Base-by-base conservation (phyloP, 2,329 filamentous ascomycete genomes). In the Alternaria postmessia region DNA sequence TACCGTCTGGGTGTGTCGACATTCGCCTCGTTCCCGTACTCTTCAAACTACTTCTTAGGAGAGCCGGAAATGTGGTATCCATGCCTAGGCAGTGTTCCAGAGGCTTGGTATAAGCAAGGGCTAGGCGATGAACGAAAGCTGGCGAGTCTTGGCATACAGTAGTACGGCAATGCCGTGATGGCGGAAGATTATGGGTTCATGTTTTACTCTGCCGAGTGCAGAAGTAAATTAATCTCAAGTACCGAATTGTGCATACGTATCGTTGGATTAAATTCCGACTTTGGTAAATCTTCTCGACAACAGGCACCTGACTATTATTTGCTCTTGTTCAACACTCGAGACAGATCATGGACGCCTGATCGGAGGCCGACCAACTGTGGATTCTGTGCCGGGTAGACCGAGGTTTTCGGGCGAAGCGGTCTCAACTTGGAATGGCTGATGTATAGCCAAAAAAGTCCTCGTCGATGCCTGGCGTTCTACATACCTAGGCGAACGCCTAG, bases 71-170 rank as follows among this genome's bases (percentile, higher is more conserved):
- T 16, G 42, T 42, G 54, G 51, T 43, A 57, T 39, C 55, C 18
- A 54, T 52, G 51, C 51, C 39, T 26, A 38, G 34, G 14, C 16
- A 57, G 39, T 32, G 49, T 60, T 65, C 56, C 49, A 42, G 30
- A 59, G 53, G 49, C 59, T 49, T 60, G 56, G 22, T 49, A 26
- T 18, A 16, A 52, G 34, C 39, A 57, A 46, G 53, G 26, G 12
- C 57, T 47, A 51, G 44, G 30, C n/a, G 51, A 43, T 53, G 18
- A 36, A 30, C 30, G 30, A 44, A 36, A 43, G 41, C 18, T 43
- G 51, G 12, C 16, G 39, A 44, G 22, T 24, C 39, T 53, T 53
- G 18, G 52, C 28, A 32, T 22, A n/a, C 47, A 52, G 38, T 39
- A 54, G 57, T 36, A 53, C 30, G 28, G 42, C 41, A 36, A 26